Evolutionary conservation across 179 eudicot genomes (phyloP), one percentile per base, ranked within the genome.

Genomic region (Beta lomatogona): DNA sequence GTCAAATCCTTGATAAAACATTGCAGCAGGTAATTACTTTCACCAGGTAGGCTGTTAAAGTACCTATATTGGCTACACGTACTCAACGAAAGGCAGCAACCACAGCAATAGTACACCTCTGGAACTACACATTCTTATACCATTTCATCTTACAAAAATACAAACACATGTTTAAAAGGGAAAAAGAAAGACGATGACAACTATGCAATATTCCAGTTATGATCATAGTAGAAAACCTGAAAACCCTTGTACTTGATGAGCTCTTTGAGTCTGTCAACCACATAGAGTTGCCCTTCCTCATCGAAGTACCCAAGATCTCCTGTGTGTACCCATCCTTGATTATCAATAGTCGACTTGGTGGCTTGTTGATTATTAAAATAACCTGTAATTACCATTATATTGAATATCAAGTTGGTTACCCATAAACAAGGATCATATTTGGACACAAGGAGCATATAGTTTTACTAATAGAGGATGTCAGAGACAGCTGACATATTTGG

Each of bases 301-400:
- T 93, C 94, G 54, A 93, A 89, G 71, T 90, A 90, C 64, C 98
- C 97, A 55, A 93, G 86, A 89, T 93, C 98, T 54, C 96, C 98
- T 1, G 97, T 91, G 75, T 89, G 96, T 48, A 93, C 81, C 97
- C 96, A 93, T 3, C 94, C 94, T 69, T 89, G 88, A 67, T 81
- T 76, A 81, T 93, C 95, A 70, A 89, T 89, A 8, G 94, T 91
- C 44, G 80, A 82, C 82, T 82, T 83, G 41, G 93, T 92, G 71
- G 95, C 95, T 77, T 90, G 71, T 46, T 85, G 86, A 80, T 93
- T 92, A 67, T 89, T 87, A 55, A 80, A 83, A 79, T 93, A 92
- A 71, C 93, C 97, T 85, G 77, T 55, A 12, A 78, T 5, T 16
- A 0, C 48, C 15, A 61, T 9, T 6, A 72, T 12, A 72, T 22